These are phyloP conservation scores for Ceratopteris richardii DNA, from an alignment of 75 land plant genomes.

Conservation along the genomic window DNA sequence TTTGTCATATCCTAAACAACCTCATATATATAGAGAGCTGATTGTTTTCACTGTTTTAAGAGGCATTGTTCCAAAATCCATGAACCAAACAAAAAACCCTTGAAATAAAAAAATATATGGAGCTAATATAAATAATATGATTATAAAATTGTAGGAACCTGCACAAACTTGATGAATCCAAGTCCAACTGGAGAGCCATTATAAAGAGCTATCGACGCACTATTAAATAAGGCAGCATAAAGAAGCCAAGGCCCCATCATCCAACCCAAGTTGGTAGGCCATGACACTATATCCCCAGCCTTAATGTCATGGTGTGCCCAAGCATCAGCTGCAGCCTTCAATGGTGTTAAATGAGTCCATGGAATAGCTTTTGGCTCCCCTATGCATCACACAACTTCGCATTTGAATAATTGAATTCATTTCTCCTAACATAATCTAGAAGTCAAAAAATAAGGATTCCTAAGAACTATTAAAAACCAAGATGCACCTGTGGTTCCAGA, in stretches of 20 bases:
- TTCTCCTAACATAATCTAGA: too few relatives aligned
- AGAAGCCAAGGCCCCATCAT: constrained; percentile 99
- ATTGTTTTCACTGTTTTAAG: too few relatives aligned
- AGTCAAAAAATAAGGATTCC: too few relatives aligned
- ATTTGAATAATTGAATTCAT: background rate
- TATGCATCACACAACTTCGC: constrained; percentile 6
- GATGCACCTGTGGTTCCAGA: constrained; percentile 99
- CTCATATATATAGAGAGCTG: too few relatives aligned
- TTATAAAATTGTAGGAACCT: too few relatives aligned
- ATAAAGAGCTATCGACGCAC: constrained; percentile 83
- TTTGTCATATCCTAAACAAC: too few relatives aligned
- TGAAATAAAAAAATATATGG: too few relatives aligned
- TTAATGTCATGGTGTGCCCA: constrained; percentile 94
- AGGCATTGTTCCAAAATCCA: too few relatives aligned
- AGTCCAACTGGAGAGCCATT: constrained; percentile 83
- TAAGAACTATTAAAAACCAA: too few relatives aligned
- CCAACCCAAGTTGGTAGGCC: constrained; percentile 99
- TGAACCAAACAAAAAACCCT: too few relatives aligned
- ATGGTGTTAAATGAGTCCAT: constrained; percentile 79
- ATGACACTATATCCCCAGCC: constrained; percentile 75
- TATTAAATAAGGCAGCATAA: constrained; percentile 79
- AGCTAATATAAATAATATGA: too few relatives aligned
- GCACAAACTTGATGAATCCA: constrained; percentile 86
- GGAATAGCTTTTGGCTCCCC: constrained; percentile 99
- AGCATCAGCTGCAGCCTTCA: constrained; percentile 95